Conservation (phyloP, 345 rosid genomes). For the Aegle marmelos region DNA sequence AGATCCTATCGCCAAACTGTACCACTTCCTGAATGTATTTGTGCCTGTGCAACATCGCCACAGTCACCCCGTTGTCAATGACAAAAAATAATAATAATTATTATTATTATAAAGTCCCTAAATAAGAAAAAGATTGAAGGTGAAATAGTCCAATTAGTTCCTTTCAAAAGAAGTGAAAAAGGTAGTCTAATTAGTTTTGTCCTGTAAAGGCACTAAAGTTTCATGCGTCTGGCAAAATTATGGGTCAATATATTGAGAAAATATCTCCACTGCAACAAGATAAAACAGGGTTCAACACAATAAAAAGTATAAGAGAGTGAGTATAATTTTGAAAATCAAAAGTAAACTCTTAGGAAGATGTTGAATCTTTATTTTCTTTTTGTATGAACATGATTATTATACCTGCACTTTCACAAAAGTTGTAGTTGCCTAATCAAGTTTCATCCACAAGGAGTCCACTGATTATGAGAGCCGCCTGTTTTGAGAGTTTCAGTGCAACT, state of each 20-base stretch:
- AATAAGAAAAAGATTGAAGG: not conserved
- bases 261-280: not conserved
- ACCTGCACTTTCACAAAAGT: not conserved
- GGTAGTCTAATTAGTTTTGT: not conserved
- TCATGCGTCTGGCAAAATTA: no score
- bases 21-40: not conserved
- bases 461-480: not conserved
- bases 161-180: no score
- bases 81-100: no score
- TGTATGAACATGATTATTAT: conserved; percentile 1
- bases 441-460: not conserved
- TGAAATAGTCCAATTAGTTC: no score
- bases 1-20: not conserved
- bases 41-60: not conserved
- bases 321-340: not conserved
- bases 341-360: not conserved
- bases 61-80: not conserved
- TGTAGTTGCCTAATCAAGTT: not conserved
- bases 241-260: no score
- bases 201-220: not conserved
- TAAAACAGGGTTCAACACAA: not conserved
- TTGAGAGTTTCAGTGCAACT: not conserved
- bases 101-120: not conserved
- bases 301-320: no score
- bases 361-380: not conserved